These are phyloP conservation scores for Metschnikowia aberdeeniae DNA, from an alignment of 805 yeast species.

Conservation along the genomic window DNA sequence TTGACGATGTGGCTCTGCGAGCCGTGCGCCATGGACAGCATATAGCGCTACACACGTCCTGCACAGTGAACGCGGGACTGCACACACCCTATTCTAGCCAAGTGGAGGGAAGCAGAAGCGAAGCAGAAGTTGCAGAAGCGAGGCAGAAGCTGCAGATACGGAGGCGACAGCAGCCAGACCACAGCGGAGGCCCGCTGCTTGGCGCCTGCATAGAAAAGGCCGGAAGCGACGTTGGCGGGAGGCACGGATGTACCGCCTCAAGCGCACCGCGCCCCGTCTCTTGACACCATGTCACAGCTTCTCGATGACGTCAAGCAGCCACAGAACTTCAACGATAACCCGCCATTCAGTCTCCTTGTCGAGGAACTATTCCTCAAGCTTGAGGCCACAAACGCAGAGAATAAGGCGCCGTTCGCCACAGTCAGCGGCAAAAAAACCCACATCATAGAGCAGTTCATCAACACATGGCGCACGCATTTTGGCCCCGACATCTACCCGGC, in stretches of 20 bases:
- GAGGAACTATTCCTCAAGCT: slow-evolving; percentile 16
- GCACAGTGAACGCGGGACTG: too few species aligned
- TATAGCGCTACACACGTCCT: too few species aligned
- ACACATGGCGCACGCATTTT: slow-evolving; percentile 32
- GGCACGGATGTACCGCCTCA: not conserved
- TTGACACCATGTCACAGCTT: slow-evolving; percentile 7
- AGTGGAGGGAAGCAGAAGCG: too few species aligned
- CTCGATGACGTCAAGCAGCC: slow-evolving; percentile 16
- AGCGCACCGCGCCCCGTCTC: not conserved
- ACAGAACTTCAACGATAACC: slow-evolving; percentile 11
- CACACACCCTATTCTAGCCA: too few species aligned
- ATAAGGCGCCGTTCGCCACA: slow-evolving; percentile 16
- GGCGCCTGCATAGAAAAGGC: too few species aligned
- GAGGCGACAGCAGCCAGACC: too few species aligned
- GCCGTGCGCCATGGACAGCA: too few species aligned
- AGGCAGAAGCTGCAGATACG: too few species aligned
- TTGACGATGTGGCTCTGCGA: not conserved
- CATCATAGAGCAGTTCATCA: slow-evolving; percentile 26
- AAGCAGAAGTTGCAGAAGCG: too few species aligned
- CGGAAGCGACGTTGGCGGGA: not conserved
- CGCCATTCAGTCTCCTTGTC: slow-evolving; percentile 17
- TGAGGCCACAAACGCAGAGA: slow-evolving; percentile 13
- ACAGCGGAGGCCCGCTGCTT: too few species aligned
- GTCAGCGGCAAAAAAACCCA: slow-evolving; percentile 15
- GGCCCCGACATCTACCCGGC: slow-evolving; percentile 61